Conservation (phyloP, 2,329 filamentous ascomycete genomes). For the Botrytis fragariae region DNA sequence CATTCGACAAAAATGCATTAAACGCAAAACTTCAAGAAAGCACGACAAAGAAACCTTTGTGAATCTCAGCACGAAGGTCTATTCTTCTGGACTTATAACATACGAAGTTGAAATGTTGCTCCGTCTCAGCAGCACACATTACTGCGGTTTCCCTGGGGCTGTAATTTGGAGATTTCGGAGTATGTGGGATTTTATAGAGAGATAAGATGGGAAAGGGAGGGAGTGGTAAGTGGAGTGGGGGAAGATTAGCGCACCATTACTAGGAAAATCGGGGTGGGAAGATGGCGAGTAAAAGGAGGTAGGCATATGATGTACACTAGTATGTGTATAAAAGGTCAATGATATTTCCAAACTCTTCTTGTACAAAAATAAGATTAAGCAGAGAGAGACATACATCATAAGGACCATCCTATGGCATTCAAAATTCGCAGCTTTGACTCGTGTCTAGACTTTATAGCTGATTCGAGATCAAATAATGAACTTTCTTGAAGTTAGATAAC, state of each 20-base stretch:
- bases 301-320: no score
- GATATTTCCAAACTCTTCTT: background rate
- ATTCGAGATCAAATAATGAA: background rate
- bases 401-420: background rate
- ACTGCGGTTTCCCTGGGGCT: no score
- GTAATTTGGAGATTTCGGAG: no score
- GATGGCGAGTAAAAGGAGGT: background rate
- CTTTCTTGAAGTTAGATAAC: background rate
- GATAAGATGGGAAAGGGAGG: background rate
- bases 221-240: background rate
- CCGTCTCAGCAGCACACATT: no score
- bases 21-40: no score
- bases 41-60: no score
- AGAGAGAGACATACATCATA: no score
- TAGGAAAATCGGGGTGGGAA: background rate
- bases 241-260: background rate
- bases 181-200: background rate
- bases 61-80: accelerated
- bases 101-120: no score
- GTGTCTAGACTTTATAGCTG: background rate
- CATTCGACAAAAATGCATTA: no score
- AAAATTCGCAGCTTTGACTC: background rate
- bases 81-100: no score
- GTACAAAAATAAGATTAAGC: no score
- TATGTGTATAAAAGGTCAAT: background rate